These are phyloP conservation scores for Saccharomyces pastorianus DNA, from an alignment of 1,139 yeast genomes.

Conservation along the genomic window DNA sequence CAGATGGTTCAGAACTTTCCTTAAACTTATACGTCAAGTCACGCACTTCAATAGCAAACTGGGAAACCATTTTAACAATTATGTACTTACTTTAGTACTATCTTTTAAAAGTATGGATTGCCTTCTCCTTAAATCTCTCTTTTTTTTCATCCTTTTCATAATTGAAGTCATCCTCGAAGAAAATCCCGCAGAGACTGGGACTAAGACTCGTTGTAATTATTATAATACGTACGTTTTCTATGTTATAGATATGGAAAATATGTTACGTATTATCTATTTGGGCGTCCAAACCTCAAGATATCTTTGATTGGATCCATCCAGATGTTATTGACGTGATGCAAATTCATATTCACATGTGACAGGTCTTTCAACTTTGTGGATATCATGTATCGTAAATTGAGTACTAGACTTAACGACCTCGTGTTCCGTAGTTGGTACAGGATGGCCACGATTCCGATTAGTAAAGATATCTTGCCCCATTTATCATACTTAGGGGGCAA, in stretches of 20 bases:
- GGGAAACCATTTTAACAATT: constrained; percentile 3
- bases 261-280: neutral
- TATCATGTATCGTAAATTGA: neutral
- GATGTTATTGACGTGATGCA: constrained; percentile 4
- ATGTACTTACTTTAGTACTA: neutral
- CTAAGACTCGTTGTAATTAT: too few relatives aligned
- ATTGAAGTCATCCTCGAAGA: neutral
- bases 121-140: neutral
- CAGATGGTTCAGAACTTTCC: constrained; percentile 53
- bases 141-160: neutral
- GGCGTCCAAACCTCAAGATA: neutral
- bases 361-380: neutral
- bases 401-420: constrained; percentile 3
- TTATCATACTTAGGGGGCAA: neutral
- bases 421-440: constrained; percentile 6
- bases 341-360: neutral
- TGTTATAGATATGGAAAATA: neutral
- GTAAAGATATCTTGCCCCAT: constrained; percentile 8
- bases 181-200: neutral
- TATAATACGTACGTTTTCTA: too few relatives aligned
- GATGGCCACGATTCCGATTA: constrained; percentile 10
- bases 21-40: constrained; percentile 67
- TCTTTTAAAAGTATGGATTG: neutral
- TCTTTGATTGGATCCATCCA: constrained; percentile 10
- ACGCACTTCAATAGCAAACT: constrained; percentile 55